Percentiles rank a stretch among this genome's conserved stretches.
Conservation (phyloP, 192 early-diverging fungal species). For the Umbelopsis sp. region DNA sequence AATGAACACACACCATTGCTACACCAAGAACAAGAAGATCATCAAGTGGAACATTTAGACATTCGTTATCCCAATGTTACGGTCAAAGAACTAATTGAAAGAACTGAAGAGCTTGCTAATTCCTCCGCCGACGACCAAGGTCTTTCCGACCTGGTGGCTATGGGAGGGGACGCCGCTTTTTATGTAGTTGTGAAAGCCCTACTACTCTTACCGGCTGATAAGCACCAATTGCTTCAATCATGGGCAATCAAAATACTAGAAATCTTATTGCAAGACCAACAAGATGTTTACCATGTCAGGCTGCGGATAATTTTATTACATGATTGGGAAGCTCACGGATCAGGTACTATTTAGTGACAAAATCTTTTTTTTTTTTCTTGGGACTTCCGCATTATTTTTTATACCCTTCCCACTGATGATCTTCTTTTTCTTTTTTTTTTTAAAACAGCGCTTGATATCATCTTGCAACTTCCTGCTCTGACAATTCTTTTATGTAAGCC, state of each 20-base stretch:
- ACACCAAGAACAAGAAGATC: background rate
- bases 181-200: background rate
- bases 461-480: constrained; percentile 20
- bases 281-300: background rate
- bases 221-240: background rate
- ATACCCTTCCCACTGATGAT: background rate
- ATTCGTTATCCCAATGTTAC: background rate
- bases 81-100: background rate
- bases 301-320: background rate
- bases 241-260: background rate
- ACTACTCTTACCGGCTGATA: background rate
- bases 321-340: background rate
- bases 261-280: background rate
- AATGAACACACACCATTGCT: background rate
- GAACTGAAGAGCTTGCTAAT: background rate
- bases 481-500: constrained; percentile 16
- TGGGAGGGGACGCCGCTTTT: constrained; percentile 6
- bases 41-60: background rate
- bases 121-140: background rate
- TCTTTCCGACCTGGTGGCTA: background rate
- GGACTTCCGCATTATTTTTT: background rate
- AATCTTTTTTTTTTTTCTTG: background rate
- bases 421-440: background rate
- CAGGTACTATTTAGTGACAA: background rate
- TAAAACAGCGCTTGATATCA: constrained; percentile 29